Base-by-base conservation (phyloP, 768 basidiomycete genomes). In the Podaxis sp. region DNA sequence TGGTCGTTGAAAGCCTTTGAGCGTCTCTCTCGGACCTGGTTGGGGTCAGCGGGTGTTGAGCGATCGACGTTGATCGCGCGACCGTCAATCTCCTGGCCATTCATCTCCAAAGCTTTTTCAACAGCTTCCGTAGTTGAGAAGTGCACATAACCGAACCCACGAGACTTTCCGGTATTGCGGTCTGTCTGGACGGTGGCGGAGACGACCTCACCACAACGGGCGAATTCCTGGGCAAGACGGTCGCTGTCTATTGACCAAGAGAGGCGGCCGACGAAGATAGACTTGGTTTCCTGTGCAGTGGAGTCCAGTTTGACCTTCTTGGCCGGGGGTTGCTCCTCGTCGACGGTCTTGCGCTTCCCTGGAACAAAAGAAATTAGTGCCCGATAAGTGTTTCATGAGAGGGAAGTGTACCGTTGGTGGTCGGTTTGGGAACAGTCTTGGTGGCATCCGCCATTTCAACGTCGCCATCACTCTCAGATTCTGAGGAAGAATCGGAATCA, bases 161-260 rank as follows among this genome's bases (percentile, higher is more conserved):
- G 87, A 50, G 92, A 93, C 69, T 83, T 87, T 64, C 91, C 91
- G 14, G 86, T 84, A 65, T 86, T 85, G 61, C 90, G 88, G 66
- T 93, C 91, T 76, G 84, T 85, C 72, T 89, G 89, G 62, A 98
- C 93, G n/a, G 83, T 87, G 5, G 93, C 94, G n/a, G 86, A 86
- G 62, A 86, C 83, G 67, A 99, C 85, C 76, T 95, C 91, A 54
- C 97, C 97, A 67, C 88, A 95, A 57, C 82, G 79, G 35, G 88
- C 86, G 65, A 99, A 98, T 73, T 98, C 96, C 72, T 88, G 82
- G 52, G 89, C 85, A 63, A 98, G 87, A 82, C 93, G 91, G 74
- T 98, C 96, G 71, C 93, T 90, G 78, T 98, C 96, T 63, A 98
- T 90, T 72, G 91, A 92, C 95, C 95, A 99, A 11, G 93, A 95